A percentile compares a stretch with the other conserved stretches of the same genome.
These are phyloP conservation scores for Erodium texanum DNA, from an alignment of 441 rosid genomes.

Conservation along the genomic window DNA sequence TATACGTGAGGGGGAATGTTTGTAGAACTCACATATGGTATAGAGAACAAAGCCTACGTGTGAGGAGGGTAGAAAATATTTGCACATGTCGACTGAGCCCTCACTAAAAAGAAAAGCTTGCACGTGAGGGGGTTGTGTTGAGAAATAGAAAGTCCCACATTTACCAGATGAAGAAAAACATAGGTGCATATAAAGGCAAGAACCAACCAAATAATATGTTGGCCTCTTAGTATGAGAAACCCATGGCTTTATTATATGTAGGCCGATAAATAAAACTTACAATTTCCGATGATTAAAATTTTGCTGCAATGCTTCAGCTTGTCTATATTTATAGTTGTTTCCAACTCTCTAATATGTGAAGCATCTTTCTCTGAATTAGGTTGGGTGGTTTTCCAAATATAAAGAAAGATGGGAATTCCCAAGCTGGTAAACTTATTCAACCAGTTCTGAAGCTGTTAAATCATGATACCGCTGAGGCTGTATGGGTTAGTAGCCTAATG, in stretches of 20 bases:
- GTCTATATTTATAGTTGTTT: background rate
- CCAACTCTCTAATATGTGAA: background rate
- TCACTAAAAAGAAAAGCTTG: too few species aligned
- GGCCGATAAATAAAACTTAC: background rate
- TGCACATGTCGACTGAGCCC: too few species aligned
- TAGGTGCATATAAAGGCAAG: background rate
- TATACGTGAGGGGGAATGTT: too few species aligned
- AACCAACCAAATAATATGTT: background rate
- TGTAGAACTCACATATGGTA: too few species aligned
- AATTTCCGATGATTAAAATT: background rate
- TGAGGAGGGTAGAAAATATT: too few species aligned
- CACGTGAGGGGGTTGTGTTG: too few species aligned
- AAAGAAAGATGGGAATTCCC: constrained; percentile 61
- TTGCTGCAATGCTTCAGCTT: background rate
- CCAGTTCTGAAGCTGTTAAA: constrained; percentile 60
- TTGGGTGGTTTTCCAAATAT: constrained; percentile 52
- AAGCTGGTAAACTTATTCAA: constrained; percentile 49
- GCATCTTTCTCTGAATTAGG: constrained; percentile 29
- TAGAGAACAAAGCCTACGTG: too few species aligned
- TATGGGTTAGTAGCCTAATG: constrained; percentile 37
- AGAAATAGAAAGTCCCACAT: background rate
- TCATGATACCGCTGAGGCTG: constrained; percentile 48
- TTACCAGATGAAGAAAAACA: background rate
- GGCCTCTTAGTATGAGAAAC: background rate
- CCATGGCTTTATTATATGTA: background rate